Base-by-base conservation (phyloP, 768 basidiomycete genomes). In the Lanmaoa rubissima region DNA sequence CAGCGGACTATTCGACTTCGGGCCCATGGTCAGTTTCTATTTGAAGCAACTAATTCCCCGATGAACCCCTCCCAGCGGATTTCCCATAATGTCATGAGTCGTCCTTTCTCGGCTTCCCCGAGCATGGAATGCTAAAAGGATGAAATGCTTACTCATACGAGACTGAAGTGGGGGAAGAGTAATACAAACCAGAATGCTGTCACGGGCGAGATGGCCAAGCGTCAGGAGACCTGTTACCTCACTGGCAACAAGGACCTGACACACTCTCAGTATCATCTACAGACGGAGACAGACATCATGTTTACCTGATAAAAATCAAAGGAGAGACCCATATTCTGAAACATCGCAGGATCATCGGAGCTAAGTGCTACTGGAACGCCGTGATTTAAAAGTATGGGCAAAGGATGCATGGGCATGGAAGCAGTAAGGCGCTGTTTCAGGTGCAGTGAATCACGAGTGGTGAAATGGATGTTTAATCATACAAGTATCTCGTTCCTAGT, bases 351-450 rank as follows among this genome's bases (percentile, higher is more conserved):
- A 63, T 92, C 90, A 63, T 92, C 90, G 7, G 85, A 88, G 64
- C 79, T 82, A 4, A 92, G 76, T 0, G 82, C 83, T 8, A 92
- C 84, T 3, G 86, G 84, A 9, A 91, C 78, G 1, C 88, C 88
- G 57, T 89, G 77, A 67, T 88, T 91, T 48, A 92, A 67, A 38
- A 90, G 65, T n/a, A 81, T 75, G 1, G 88, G 87, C 28, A 92
- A 75, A 1, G 87, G 88, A 67, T 92, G 89, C 80, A 83, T 86
- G 3, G 85, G 85, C 83, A 91, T 91, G 5, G 88, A 89, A 10
- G 87, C 83, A 3, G 88, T 87, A 51, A 90, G 74, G 11, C 88
- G 83, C 87, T 89, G 61, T 51, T 26, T 24, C 35, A 35, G 40
- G 14, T 53, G 19, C 24, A 24, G 45, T 5, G 24, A 53, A 41